phyloP scores from a whole-genome alignment of 768 basidiomycete genomes.

The Boletus pseudopeckii region DNA sequence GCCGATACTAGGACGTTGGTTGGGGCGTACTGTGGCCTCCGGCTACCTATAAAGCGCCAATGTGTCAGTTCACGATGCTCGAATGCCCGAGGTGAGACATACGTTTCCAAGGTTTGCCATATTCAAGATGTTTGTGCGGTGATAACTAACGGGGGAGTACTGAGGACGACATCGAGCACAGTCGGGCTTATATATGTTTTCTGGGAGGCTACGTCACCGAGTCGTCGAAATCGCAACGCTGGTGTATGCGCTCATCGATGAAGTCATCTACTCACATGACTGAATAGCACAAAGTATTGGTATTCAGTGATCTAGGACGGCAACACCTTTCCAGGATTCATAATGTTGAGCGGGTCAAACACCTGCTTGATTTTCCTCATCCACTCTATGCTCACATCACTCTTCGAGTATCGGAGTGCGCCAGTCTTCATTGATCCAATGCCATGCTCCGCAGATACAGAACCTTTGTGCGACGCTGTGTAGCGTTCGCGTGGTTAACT shows the following conservation, averaged over 20 bases:
- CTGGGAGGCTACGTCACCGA: constrained; percentile 11
- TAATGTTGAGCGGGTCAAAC: constrained; percentile 88
- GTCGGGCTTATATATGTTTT: constrained; percentile 8
- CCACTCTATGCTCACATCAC: constrained; percentile 68
- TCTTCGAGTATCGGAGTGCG: constrained; percentile 86
- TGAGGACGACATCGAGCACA: neutral
- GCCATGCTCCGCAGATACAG: constrained; percentile 96
- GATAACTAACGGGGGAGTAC: neutral
- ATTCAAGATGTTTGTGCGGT: neutral
- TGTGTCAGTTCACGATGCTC: neutral
- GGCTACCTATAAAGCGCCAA: constrained; percentile 3
- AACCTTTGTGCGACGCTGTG: constrained; percentile 74
- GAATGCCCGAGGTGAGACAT: neutral
- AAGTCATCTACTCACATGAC: constrained; percentile 2
- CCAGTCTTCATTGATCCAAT: constrained; percentile 95
- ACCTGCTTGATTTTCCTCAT: constrained; percentile 89
- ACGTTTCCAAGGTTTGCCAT: constrained; percentile 22
- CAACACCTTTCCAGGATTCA: constrained; percentile 89
- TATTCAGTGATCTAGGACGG: constrained; percentile 4
- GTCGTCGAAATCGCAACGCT: neutral
- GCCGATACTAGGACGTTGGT: neutral
- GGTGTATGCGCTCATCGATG: constrained; percentile 5
- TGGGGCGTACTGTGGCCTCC: constrained; percentile 12
- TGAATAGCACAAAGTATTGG: neutral
- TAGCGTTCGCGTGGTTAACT: constrained; percentile 1